Conservation (phyloP, 2,329 filamentous ascomycete genomes). For the Aspergillus sojae region DNA sequence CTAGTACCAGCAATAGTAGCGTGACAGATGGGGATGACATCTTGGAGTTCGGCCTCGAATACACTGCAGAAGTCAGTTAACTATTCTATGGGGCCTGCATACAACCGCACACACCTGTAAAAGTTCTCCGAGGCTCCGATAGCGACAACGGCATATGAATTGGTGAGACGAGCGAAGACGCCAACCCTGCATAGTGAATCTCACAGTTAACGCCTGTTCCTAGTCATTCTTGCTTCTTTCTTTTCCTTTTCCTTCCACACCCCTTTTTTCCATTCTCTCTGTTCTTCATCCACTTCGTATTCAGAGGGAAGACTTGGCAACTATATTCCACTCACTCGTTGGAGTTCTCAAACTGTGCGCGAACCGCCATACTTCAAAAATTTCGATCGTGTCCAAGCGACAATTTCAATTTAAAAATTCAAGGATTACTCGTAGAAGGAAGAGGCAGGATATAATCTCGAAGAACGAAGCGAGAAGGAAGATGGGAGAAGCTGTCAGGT, state of each 20-base stretch:
- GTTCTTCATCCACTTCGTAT: neutral
- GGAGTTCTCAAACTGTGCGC: conserved; percentile 54
- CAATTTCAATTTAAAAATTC: conserved; percentile 2
- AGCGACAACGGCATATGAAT: conserved; percentile 93
- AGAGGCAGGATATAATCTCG: neutral
- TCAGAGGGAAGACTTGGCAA: neutral
- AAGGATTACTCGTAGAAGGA: neutral
- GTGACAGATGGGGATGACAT: conserved; percentile 95
- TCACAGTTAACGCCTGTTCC: conserved; percentile 2
- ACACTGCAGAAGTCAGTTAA: conserved; percentile 57
- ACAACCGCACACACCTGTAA: conserved; percentile 66
- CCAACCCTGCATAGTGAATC: conserved; percentile 68
- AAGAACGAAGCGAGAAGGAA: neutral
- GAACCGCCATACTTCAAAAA: conserved; percentile 46
- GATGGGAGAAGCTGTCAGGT: neutral
- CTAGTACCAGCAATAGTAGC: conserved; percentile 95
- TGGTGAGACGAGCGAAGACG: conserved; percentile 95
- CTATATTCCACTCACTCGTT: conserved; percentile 45
- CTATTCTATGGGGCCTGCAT: neutral
- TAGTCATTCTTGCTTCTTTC: neutral
- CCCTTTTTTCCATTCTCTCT: neutral
- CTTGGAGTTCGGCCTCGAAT: conserved; percentile 96
- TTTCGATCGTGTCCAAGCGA: neutral
- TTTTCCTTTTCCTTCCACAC: neutral
- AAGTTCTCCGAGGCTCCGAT: conserved; percentile 98